Evolutionary conservation across 2,329 filamentous ascomycete genomes (phyloP), one percentile per base, ranked within the genome.

Genomic region (Zelopaecilomyces penicillatus): DNA sequence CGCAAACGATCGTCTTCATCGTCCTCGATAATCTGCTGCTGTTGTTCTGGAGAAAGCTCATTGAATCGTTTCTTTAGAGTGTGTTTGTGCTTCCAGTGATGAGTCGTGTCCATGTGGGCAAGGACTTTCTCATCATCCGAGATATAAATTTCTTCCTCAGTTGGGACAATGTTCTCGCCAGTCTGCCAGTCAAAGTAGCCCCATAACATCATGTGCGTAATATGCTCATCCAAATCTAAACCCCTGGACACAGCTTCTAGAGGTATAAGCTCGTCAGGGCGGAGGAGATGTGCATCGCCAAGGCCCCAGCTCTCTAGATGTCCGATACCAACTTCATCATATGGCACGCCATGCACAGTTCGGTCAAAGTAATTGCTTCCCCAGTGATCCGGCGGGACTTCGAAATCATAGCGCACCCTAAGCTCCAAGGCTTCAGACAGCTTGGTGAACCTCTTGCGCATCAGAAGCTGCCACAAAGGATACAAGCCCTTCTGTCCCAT

Each of bases 201-300:
- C 69, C 76, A 86, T 11, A 76, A 49, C 52, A 81, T 68, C 71
- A 85, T 81, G 46, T 73, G 65, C 10, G 72, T 53, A 39, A 81
- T 66, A 53, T 75, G 69, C 9, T 66, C 49, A 44, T 80, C 68
- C n/a, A 86, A 58, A 26, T 69, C 50, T 31, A 85, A 57, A 0
- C 68, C 58, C 11, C 83, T 65, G 11, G 70, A 63, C 0, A 73
- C 59, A 0, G 72, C 65, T 55, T 88, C 83, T 9, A 67, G 55
- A 36, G 77, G 62, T 26, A 87, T 61, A 30, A 82, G 63, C 60
- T 80, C 70, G 50, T 85, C 82, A 0, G 76, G 74, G 0, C 75
- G 65, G 35, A 71, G 49, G 48, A 86, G 67, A 47, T 73, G 71
- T 6, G 52, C 51, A 12, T 46, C 54, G 39, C 64, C 73, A 7